phyloP scores from a whole-genome alignment of 495 filamentous ascomycete genomes.

The Glarea lozoyensis region DNA sequence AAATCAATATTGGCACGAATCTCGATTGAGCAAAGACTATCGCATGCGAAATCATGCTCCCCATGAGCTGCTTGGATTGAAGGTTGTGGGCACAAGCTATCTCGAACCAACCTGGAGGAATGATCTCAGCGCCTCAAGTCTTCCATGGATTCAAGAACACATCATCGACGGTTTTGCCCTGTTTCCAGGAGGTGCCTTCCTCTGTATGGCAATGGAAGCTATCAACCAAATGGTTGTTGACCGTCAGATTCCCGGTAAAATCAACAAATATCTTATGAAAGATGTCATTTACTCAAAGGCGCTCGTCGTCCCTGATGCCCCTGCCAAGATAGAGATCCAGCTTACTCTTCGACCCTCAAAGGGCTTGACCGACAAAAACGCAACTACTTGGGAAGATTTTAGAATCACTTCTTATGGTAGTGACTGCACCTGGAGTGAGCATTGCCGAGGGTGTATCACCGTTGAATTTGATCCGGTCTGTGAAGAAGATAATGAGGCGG shows the following conservation, averaged over 20 bases:
- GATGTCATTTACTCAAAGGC: neutral
- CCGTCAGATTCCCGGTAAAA: no score
- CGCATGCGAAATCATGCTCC: slow-evolving; percentile 16
- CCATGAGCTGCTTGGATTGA: slow-evolving; percentile 28
- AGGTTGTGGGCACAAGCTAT: slow-evolving; percentile 15
- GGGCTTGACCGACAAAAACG: neutral
- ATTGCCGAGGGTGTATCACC: neutral
- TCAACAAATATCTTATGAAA: neutral
- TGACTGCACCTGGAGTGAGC: neutral
- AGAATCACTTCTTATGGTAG: neutral
- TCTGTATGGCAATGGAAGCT: slow-evolving; percentile 28
- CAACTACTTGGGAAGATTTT: neutral
- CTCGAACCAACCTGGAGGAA: slow-evolving; percentile 28
- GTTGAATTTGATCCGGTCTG: neutral
- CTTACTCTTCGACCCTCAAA: neutral
- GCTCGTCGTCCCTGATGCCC: neutral
- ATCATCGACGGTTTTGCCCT: slow-evolving; percentile 8
- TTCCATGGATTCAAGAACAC: slow-evolving; percentile 20
- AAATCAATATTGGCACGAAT: slow-evolving; percentile 22
- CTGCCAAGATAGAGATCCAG: neutral
- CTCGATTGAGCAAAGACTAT: slow-evolving; percentile 19
- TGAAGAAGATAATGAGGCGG: neutral
- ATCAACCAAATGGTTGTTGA: neutral
- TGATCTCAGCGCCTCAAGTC: slow-evolving; percentile 16
- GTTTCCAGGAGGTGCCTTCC: slow-evolving; percentile 31